phyloP scores from a whole-genome alignment of 345 rosid species.

The Raphanus sativus region DNA sequence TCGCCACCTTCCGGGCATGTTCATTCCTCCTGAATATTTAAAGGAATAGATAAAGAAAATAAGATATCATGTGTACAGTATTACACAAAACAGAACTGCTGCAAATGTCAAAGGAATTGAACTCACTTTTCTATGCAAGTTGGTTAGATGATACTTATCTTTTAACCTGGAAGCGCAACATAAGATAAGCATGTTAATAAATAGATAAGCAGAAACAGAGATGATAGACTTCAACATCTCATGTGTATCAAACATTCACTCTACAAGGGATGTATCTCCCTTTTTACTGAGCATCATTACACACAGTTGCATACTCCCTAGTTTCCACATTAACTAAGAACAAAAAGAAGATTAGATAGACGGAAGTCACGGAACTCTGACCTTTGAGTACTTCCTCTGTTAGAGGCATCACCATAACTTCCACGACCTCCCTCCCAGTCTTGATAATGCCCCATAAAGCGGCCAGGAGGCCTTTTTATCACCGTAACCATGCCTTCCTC shows the following conservation, averaged over 20 bases:
- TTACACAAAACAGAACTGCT: not conserved
- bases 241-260: not conserved
- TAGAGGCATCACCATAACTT: slow-evolving; percentile 60
- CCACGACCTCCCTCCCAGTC: slow-evolving; percentile 84
- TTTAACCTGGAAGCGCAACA: slow-evolving; percentile 58
- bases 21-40: slow-evolving; percentile 76
- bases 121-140: slow-evolving; percentile 79
- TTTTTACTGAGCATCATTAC: not conserved
- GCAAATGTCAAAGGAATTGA: not conserved
- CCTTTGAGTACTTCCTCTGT: slow-evolving; percentile 59
- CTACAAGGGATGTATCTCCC: not conserved
- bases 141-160: slow-evolving; percentile 95
- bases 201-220: not conserved
- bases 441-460: slow-evolving; percentile 69
- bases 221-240: not conserved
- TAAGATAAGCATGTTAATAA: slow-evolving; percentile 7
- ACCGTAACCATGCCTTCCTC: slow-evolving; percentile 68
- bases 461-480: slow-evolving; percentile 78
- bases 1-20: slow-evolving; percentile 69
- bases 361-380: slow-evolving; percentile 33
- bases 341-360: not conserved
- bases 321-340: too few species aligned
- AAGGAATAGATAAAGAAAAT: slow-evolving; percentile 19
- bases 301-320: not conserved
- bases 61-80: not conserved